phyloP scores from a whole-genome alignment of 192 early-diverging fungal genomes.

The Coemansia aciculifera region DNA sequence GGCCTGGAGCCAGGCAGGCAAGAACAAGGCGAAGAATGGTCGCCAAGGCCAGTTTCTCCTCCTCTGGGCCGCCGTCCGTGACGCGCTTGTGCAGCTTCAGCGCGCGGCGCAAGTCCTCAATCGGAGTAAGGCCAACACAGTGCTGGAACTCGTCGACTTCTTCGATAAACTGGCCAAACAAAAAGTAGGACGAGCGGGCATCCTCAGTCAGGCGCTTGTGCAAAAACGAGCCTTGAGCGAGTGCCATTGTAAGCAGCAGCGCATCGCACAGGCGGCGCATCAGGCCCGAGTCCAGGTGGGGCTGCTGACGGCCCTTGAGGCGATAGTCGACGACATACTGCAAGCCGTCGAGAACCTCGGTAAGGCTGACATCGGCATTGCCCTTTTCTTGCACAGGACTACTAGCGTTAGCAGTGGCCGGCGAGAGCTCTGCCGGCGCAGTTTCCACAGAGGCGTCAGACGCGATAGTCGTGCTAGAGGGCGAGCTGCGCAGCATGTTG shows the following conservation, averaged over 20 bases:
- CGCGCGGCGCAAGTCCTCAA: slow-evolving; percentile 74
- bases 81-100: slow-evolving; percentile 68
- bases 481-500: slow-evolving; percentile 45
- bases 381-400: slow-evolving; percentile 2
- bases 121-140: slow-evolving; percentile 75
- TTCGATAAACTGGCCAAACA: slow-evolving; percentile 95
- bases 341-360: slow-evolving; percentile 82
- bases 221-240: slow-evolving; percentile 64
- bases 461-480: slow-evolving; percentile 35
- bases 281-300: slow-evolving; percentile 72
- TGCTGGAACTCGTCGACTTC: slow-evolving; percentile 90
- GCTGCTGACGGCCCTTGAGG: slow-evolving; percentile 81
- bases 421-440: neutral
- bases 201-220: slow-evolving; percentile 66
- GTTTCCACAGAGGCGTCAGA: slow-evolving; percentile 10
- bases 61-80: slow-evolving; percentile 66
- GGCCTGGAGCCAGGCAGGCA: slow-evolving; percentile 71
- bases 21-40: slow-evolving; percentile 78
- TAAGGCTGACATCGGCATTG: slow-evolving; percentile 30
- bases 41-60: slow-evolving; percentile 76
- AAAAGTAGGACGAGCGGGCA: slow-evolving; percentile 81
- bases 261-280: slow-evolving; percentile 89
- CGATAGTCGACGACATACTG: slow-evolving; percentile 95
- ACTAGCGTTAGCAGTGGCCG: neutral
- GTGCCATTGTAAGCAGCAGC: slow-evolving; percentile 77